Evolutionary conservation across 148 eudicot genomes (phyloP), one percentile per base, ranked within the genome.

Genomic region (Rhododendron williamsianum): DNA sequence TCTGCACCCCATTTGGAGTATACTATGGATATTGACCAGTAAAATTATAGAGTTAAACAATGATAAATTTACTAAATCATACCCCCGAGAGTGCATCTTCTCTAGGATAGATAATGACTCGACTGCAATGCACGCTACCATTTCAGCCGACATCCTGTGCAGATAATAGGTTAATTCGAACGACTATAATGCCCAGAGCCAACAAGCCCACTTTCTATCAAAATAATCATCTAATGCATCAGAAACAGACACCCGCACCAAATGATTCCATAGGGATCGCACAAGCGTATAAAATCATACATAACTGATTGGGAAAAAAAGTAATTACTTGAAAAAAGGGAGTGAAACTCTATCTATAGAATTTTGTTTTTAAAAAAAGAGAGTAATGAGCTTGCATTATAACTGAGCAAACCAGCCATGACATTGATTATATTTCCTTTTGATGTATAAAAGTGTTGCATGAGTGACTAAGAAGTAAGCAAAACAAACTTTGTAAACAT

Each of bases 41-140:
- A 33, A 35, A 77, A 54, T 71, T 35, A 46, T 25, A 46, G 38
- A 33, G 21, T 45, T 33, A 33, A 33, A 33, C 56, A 86, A 46
- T 25, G 16, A 8, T 45, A 16, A 67, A 35, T 33, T 46, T 69
- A 19, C 13, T n/a, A n/a, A 63, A 71, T 71, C 86, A 82, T 93
- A 94, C 98, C 98, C 98, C 87, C 87, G 93, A 54, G 92, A 69
- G 81, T 95, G 98, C 94, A 95, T 85, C 92, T 94, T 95, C 85
- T 94, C 97, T 80, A 95, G 94, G 74, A 95, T 95, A 33, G 97
- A 95, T 83, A 95, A 84, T 78, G 97, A 89, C 86, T 95, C 98
- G 67, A 94, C 94, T 18, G 97, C 98, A 83, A 95, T 95, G 80
- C 98, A 95, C 35, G 98, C 91, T 73, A 94, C 93, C 98, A 95